A percentile compares a stretch with the other conserved stretches of the same genome.
phyloP scores from a whole-genome alignment of 768 basidiomycete species.

The Trametes elegans region DNA sequence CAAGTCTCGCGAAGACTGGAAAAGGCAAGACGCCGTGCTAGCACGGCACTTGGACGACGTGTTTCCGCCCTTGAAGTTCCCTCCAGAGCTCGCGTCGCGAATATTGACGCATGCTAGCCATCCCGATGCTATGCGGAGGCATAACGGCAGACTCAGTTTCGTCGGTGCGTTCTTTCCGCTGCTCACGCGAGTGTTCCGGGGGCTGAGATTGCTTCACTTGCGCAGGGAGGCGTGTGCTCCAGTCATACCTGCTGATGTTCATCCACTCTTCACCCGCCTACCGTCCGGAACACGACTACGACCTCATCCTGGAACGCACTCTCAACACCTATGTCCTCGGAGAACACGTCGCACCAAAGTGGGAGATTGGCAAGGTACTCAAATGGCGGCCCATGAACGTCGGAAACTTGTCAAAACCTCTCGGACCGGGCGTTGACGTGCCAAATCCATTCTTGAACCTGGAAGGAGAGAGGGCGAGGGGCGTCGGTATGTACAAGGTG shows the following conservation, averaged over 20 bases:
- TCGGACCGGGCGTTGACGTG: slow-evolving; percentile 12
- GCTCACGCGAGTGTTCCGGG: too few relatives aligned
- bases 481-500: slow-evolving; percentile 73
- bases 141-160: slow-evolving; percentile 71
- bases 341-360: slow-evolving; percentile 69
- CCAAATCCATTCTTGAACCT: slow-evolving; percentile 13
- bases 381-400: slow-evolving; percentile 62
- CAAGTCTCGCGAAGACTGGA: slow-evolving; percentile 12
- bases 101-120: slow-evolving; percentile 81
- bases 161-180: slow-evolving; percentile 52
- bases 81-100: slow-evolving; percentile 65
- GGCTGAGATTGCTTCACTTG: too few relatives aligned
- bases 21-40: slow-evolving; percentile 24
- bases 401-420: slow-evolving; percentile 13
- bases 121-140: slow-evolving; percentile 58
- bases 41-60: slow-evolving; percentile 58
- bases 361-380: slow-evolving; percentile 71
- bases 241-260: slow-evolving; percentile 73
- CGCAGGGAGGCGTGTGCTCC: slow-evolving; percentile 72
- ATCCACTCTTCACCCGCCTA: slow-evolving; percentile 52
- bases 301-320: slow-evolving; percentile 52
- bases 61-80: slow-evolving; percentile 67
- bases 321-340: slow-evolving; percentile 73
- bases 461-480: slow-evolving; percentile 19
- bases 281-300: slow-evolving; percentile 50